Percentiles rank a stretch among this genome's conserved stretches.
phyloP scores from a whole-genome alignment of 345 rosid species.

The Melaleuca quinquenervia region DNA sequence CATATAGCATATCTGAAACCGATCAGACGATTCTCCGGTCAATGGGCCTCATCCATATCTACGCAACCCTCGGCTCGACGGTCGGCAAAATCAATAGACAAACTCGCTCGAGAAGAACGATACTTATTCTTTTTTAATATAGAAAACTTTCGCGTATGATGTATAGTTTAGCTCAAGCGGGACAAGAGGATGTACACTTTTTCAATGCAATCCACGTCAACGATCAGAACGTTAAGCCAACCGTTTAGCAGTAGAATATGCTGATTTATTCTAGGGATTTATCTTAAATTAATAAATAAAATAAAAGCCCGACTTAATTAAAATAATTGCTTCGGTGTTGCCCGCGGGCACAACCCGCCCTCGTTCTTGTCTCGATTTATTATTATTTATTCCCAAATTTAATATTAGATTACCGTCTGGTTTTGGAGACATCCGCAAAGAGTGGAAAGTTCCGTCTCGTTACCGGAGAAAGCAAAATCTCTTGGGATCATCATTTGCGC shows the following conservation, averaged over 20 bases:
- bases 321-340: not conserved
- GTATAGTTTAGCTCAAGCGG: not conserved
- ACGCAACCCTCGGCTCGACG: not conserved
- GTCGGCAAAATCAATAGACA: not conserved
- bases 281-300: not conserved
- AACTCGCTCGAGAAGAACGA: not conserved
- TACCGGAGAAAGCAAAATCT: not conserved
- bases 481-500: not conserved
- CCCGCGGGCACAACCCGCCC: not conserved
- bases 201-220: not conserved
- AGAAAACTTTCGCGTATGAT: not conserved
- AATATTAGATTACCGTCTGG: not conserved
- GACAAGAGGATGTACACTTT: not conserved
- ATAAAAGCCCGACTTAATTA: not conserved
- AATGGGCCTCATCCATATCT: not conserved
- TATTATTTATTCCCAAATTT: not conserved
- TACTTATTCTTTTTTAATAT: not conserved
- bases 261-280: not conserved
- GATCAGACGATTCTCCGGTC: not conserved
- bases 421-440: not conserved
- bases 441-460: not conserved
- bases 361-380: not conserved
- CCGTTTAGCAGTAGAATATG: not conserved
- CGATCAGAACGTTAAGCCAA: not conserved
- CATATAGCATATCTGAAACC: fast-evolving